Conservation (phyloP, 2,329 filamentous ascomycete genomes). For the Geosmithia flava region DNA sequence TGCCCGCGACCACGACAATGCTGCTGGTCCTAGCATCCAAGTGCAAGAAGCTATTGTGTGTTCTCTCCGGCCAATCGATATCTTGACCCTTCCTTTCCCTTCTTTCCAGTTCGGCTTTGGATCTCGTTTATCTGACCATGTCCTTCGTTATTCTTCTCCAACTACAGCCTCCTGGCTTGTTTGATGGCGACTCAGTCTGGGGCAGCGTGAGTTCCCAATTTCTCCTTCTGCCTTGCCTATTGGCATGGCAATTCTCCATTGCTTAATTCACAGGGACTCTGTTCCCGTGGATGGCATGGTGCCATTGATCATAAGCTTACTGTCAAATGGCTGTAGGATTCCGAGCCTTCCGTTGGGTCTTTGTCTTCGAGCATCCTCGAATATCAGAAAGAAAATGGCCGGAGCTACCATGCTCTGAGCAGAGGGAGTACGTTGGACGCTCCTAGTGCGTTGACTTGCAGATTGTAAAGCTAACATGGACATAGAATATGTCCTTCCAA, state of each 20-base stretch:
- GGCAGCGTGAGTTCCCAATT: background rate
- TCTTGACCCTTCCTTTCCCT: background rate
- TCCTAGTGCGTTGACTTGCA: background rate
- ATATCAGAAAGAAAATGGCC: slow-evolving; percentile 11
- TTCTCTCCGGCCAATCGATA: background rate
- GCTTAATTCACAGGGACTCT: background rate
- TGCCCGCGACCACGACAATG: background rate
- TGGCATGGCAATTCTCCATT: background rate
- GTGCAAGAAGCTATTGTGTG: background rate
- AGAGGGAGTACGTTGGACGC: slow-evolving; percentile 9
- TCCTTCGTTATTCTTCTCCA: background rate
- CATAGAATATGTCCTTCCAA: slow-evolving; percentile 10
- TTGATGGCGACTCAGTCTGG: background rate
- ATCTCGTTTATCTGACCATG: background rate
- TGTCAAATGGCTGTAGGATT: background rate
- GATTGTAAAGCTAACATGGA: background rate
- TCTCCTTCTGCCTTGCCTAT: background rate
- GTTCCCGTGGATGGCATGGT: background rate
- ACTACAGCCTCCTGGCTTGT: background rate
- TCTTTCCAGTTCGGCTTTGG: too few species aligned
- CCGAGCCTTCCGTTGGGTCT: background rate
- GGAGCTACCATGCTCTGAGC: slow-evolving; percentile 12
- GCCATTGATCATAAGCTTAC: background rate
- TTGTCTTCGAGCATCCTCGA: background rate
- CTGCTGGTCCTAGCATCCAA: background rate